Evolutionary conservation across 352 stramenopile genomes (phyloP).

Genomic region (Elongisporangium senticosum): DNA sequence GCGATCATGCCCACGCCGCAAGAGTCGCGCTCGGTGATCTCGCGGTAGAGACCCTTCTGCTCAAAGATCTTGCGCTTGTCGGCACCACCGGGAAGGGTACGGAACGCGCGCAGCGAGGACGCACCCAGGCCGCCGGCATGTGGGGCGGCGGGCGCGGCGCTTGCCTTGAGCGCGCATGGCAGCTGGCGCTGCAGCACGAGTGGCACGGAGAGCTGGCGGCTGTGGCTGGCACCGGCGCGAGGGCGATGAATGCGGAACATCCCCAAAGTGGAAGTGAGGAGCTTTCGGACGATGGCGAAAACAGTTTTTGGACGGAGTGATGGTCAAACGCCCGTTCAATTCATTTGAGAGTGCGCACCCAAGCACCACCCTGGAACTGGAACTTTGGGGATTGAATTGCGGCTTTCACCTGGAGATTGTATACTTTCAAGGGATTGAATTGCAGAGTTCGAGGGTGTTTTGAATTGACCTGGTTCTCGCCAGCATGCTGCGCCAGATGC

Average conservation of each 20-base stretch:
- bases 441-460: not conserved
- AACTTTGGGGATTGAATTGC: slow-evolving; percentile 12
- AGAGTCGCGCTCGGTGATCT: slow-evolving; percentile 51
- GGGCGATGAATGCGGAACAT: slow-evolving; percentile 51
- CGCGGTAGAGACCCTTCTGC: slow-evolving; percentile 50
- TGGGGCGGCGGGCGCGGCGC: slow-evolving; percentile 2
- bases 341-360: slow-evolving; percentile 7
- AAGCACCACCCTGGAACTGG: slow-evolving; percentile 8
- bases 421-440: slow-evolving; percentile 10
- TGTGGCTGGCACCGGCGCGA: slow-evolving; percentile 7
- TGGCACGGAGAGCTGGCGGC: slow-evolving; percentile 14
- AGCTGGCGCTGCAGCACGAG: slow-evolving; percentile 14
- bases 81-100: slow-evolving; percentile 33
- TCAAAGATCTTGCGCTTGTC: slow-evolving; percentile 58
- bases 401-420: slow-evolving; percentile 13
- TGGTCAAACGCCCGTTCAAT: slow-evolving; percentile 13
- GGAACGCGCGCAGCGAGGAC: slow-evolving; percentile 30
- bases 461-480: not conserved
- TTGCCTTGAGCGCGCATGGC: slow-evolving; percentile 5
- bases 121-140: not conserved
- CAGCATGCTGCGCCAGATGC: not conserved
- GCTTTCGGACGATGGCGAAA: not conserved
- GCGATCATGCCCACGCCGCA: slow-evolving; percentile 96
- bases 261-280: slow-evolving; percentile 14
- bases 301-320: slow-evolving; percentile 7